Conservation (phyloP, 2,329 filamentous ascomycete species). For the Colletotrichum ledebouriae region DNA sequence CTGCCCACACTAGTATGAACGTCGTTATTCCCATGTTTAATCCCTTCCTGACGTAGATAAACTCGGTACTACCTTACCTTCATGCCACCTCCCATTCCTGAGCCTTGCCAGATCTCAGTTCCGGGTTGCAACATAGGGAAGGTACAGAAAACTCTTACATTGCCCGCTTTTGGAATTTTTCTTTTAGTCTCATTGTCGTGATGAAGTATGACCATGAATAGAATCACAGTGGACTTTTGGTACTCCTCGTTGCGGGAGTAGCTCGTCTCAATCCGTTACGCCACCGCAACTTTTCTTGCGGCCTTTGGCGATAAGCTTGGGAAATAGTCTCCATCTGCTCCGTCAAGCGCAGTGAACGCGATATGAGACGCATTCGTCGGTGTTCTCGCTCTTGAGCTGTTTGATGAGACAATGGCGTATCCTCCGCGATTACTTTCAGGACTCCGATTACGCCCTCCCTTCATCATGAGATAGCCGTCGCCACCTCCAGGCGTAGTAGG, state of each 20-base stretch:
- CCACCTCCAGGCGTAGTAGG: slow-evolving; percentile 55
- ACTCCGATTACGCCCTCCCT: slow-evolving; percentile 53
- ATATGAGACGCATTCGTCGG: slow-evolving; percentile 53
- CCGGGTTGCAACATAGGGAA: slow-evolving; percentile 24
- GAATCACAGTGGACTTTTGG: neutral
- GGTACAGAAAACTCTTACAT: slow-evolving; percentile 33
- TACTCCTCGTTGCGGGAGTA: slow-evolving; percentile 12
- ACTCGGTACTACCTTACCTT: neutral
- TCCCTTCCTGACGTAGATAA: neutral
- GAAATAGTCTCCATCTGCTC: slow-evolving; percentile 59
- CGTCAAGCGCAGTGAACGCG: slow-evolving; percentile 48
- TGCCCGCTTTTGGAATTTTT: slow-evolving; percentile 22
- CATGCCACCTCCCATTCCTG: neutral
- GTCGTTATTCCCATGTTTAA: neutral
- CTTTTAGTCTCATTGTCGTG: slow-evolving; percentile 13
- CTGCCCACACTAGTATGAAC: slow-evolving; percentile 6
- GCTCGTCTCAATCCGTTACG: neutral
- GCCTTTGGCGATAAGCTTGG: slow-evolving; percentile 52
- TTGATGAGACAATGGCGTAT: slow-evolving; percentile 53
- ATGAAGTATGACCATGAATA: neutral
- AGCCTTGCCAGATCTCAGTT: neutral
- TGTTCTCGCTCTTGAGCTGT: slow-evolving; percentile 63
- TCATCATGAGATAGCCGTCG: slow-evolving; percentile 60
- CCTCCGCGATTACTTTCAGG: slow-evolving; percentile 49
- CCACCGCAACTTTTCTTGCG: slow-evolving; percentile 47